Evolutionary conservation across 345 rosid genomes (phyloP), one percentile per base, ranked within the genome.

Genomic region (Gynandropsis gynandra): DNA sequence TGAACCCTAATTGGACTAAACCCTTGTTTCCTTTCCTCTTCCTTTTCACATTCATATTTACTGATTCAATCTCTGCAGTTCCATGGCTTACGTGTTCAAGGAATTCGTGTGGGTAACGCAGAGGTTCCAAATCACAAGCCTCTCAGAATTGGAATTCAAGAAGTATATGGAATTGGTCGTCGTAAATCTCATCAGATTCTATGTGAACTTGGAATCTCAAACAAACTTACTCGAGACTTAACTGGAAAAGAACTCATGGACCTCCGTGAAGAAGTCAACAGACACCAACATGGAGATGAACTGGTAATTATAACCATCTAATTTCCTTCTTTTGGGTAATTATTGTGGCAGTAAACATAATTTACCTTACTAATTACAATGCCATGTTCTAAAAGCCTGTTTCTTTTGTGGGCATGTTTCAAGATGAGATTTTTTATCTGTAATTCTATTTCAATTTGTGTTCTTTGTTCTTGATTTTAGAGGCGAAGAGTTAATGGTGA

Each of bases 161-260:
- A 79, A 58, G 67, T 86, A 43, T 80, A 86, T 63, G 95, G 95
- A 14, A 63, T 86, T 10, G 92, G 95, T 4, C 80, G 74, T 10
- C 57, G 79, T 17, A 79, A 74, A 9, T 72, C 89, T 39, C 86
- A 76, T 46, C 82, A 83, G 36, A 79, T 86, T 36, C 88, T 86
- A 5, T 52, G 70, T 51, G 80, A 65, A 34, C 70, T 86, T 44
- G 72, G 62, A 10, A 73, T 86, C 45, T 80, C 74, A 8, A 86
- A 80, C 71, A 86, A 86, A 69, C 62, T 70, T 14, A 75, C 95
- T 10, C 69, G 77, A 74, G 86, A 77, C 50, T 72, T 86, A 43
- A 71, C 84, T 2, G 89, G 83, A 24, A 72, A 77, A 43, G 89
- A 87, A 47, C 77, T 87, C 52, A 75, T 75, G 20, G 63, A 55